Evolutionary conservation across 805 yeast genomes (phyloP), one percentile per base, ranked within the genome.

Genomic region (Candida sakaeoensis): DNA sequence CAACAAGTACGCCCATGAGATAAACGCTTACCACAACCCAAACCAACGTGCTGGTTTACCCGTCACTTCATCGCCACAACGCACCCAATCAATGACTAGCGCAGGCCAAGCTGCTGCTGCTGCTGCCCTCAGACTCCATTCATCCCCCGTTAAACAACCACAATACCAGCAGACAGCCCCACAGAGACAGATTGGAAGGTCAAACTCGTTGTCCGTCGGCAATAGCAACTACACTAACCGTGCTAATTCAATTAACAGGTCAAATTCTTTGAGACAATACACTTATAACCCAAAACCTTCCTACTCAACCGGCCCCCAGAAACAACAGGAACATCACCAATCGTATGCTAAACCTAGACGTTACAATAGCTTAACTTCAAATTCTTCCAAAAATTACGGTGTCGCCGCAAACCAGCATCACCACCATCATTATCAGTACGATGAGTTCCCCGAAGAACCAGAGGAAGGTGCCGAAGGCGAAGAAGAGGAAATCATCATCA

Each of bases 51-150:
- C 23, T 21, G 39, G 39, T 13, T 28, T 36, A 21, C 39, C 39
- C 4, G 15, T 33, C 27, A 29, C 26, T 21, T 6, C 17, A 5
- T 5, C n/a, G 25, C 22, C 17, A 25, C 37, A 34, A 17, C 26
- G 40, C 4, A 16, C 37, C 2, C 44, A 41, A 29, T 31, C 40
- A 4, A 17, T 31, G 18, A 25, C 41, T 1, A 26, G 56, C 17
- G 72, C 72, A 17, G 70, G 71, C 14, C 61, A 53, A 42, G 73
- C 72, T 5, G 73, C 72, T 6, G 74, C 72, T 0, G 44, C 55
- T 35, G 72, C 71, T 1, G 72, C 72, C 1, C 48, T 67, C 13
- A 55, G 64, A 40, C 51, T 57, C 43, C 72, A 65, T 47, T 18
- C 28, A 17, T 18, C 37, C 6, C 44, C 41, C 8, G 36, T 37